Conservation (phyloP, 2,329 filamentous ascomycete genomes). For the Penicillium sp. region DNA sequence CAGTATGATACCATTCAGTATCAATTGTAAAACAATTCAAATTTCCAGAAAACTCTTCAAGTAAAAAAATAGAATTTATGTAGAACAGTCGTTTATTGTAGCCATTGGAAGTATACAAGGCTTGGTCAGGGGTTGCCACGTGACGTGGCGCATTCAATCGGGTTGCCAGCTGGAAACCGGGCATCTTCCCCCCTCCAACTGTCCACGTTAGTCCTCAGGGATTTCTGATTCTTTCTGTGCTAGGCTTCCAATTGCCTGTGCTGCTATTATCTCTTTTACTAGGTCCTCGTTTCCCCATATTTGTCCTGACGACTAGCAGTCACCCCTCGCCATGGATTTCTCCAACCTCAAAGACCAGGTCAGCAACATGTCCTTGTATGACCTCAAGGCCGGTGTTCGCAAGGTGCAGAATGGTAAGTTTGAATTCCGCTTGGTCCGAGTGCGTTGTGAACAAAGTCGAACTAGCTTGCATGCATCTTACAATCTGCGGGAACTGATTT, state of each 20-base stretch:
- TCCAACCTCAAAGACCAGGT: slow-evolving; percentile 82
- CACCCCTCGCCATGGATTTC: slow-evolving; percentile 69
- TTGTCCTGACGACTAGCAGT: slow-evolving; percentile 14
- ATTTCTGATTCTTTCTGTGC: slow-evolving; percentile 17
- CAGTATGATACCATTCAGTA: slow-evolving; percentile 18
- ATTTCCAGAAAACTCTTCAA: not conserved
- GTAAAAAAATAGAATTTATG: not conserved
- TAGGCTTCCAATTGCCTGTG: slow-evolving; percentile 14
- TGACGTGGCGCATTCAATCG: slow-evolving; percentile 32
- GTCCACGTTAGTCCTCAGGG: slow-evolving; percentile 16
- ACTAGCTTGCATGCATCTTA: slow-evolving; percentile 1
- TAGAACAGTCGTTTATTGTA: not conserved
- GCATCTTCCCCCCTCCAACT: slow-evolving; percentile 20
- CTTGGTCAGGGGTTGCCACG: slow-evolving; percentile 34
- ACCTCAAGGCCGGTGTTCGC: slow-evolving; percentile 89
- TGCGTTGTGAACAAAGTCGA: slow-evolving; percentile 1
- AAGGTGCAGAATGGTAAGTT: slow-evolving; percentile 94
- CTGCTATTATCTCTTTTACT: not conserved
- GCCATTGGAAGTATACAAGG: slow-evolving; percentile 11
- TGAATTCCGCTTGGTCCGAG: not conserved
- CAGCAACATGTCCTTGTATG: slow-evolving; percentile 89
- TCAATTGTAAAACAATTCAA: slow-evolving; percentile 4
- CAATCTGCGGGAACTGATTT: slow-evolving; percentile 15
- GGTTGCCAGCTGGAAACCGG: slow-evolving; percentile 29
- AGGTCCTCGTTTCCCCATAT: slow-evolving; percentile 1